Evolutionary conservation across 495 filamentous ascomycete genomes (phyloP), one percentile per base, ranked within the genome.

Genomic region (Aspergillus conjunctus): DNA sequence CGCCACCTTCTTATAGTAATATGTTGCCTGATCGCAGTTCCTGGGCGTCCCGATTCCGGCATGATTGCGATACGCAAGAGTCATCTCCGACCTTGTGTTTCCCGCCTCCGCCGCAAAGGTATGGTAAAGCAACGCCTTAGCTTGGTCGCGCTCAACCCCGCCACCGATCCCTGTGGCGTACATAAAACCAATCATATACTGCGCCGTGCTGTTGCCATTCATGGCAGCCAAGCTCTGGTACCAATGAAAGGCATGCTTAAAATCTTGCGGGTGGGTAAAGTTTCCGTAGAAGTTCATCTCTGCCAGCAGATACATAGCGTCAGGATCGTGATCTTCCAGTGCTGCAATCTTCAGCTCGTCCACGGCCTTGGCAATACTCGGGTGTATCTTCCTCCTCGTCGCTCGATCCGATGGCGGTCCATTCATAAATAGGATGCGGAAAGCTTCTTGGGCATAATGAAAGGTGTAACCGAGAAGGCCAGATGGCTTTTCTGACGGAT

Each of bases 221-320:
- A 88, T 68, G 43, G 82, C 81, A 1, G 95, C 91, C 7, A 98
- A 81, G 53, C 86, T 79, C 57, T 89, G 81, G 67, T 97, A 99
- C 74, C 89, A 83, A 52, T 83, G 74, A 70, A 97, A 97, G 0
- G 95, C 91, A 53, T 87, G 83, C 51, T 79, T 80, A 73, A 97
- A 93, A 70, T 97, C 86, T 56, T 87, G 83, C 3, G 94, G 93
- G 71, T 97, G 83, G 7, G 91, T 87, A 74, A 85, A 98, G 73
- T 97, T 97, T 72, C 94, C 95, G 70, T 94, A 91, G 73, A 97
- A 97, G 72, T 92, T 97, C 86, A 98, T 89, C 73, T 98, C 91
- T 33, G 91, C 95, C 17, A 99, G 79, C 17, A 96, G 78, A 70
- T 88, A 97, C 50, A 97, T 87, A 22, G 95, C 95, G 73, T 98